Evolutionary conservation across 148 eudicot species (phyloP), one percentile per base, ranked within the genome.

Genomic region (Polygonum maritimum): DNA sequence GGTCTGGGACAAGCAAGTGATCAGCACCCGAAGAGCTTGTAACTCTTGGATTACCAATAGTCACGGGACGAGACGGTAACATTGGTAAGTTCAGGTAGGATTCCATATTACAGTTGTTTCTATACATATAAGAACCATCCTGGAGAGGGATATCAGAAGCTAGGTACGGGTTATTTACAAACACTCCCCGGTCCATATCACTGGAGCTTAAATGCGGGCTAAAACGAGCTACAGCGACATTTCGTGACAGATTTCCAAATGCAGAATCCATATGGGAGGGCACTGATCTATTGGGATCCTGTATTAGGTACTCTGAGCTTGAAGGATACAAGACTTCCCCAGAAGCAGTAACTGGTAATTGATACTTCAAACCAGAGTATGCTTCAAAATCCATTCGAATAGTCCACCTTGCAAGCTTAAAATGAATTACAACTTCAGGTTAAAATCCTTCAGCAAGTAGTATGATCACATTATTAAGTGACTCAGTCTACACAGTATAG

Each of bases 111-210:
- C 48, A 48, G 51, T 39, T 73, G 60, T n/a, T 73, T 18, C 57
- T 67, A 39, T 73, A 45, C 55, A 76, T 26, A 78, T 79, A 62
- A 22, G 85, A 79, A 76, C 73, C 76, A 26, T 60, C 67, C n/a
- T 51, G 76, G 14, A 60, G 69, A n/a, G 75, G 73, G 10, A 76
- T 51, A 41, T 80, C 80, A 76, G 82, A 83, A 74, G 76, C 81
- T 11, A 88, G 83, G 75, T 69, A 76, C 47, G 78, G 18, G 45
- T 40, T 52, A 62, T 73, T 54, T 54, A 41, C 45, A 15, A 70
- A 73, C 35, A 33, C 38, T 31, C 31, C 65, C 15, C 78, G 41
- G 54, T 72, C 75, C 22, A 73, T 58, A 80, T 76, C 57, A 18
- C 75, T 75, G 49, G 69, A 33, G 44, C 54, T 14, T 52, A 81